Base-by-base conservation (phyloP, 1,284 basidiomycete genomes). In the Mycena citricolor region DNA sequence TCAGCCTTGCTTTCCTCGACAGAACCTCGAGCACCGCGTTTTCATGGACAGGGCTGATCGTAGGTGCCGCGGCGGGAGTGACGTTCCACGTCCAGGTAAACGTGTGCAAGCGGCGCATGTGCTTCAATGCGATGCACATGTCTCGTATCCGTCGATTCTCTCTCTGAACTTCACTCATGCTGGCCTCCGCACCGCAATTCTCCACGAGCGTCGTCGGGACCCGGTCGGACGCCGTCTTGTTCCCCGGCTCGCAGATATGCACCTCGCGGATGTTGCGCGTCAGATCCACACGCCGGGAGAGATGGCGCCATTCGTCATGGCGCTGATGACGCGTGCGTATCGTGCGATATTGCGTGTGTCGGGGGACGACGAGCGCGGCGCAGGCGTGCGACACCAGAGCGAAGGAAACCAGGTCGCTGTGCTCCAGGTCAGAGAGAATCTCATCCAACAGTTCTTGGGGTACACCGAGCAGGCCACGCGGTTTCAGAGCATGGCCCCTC, bases 251-350 rank as follows among this genome's bases (percentile, higher is more conserved):
- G 59, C 57, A 62, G 39, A 73, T 61, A 47, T 69, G 57, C 25
- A 75, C 59, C 36, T 69, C 66, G 12, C 66, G 63, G 40, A 73
- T 56, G 51, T 71, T 66, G 40, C 67, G 61, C 42, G 73, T 54
- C 8, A 67, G 57, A 42, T 74, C 72, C n/a, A 68, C 57, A 19
- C 73, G 66, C 32, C 62, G 58, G 11, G 73, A 69, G 17, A 77
- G 66, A 51, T 76, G 74, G 1, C 66, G 67, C 73, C 74, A 77
- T 50, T 76, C 58, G n/a, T 58, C 55, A n/a, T 68, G 65, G 31
- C 60, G 54, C 8, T 64, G 60, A 24, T 66, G 60, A 12, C 68
- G 63, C n/a, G 69, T 61, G 25, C 68, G 67, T 44, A 77, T 60
- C 42, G 70, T 59, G 30, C 74, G 68, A 57, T 77, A 76, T 52